Percentiles rank a stretch among this genome's conserved stretches.
phyloP scores from a whole-genome alignment of 306 rosid species.

The Cicer yamashitae region DNA sequence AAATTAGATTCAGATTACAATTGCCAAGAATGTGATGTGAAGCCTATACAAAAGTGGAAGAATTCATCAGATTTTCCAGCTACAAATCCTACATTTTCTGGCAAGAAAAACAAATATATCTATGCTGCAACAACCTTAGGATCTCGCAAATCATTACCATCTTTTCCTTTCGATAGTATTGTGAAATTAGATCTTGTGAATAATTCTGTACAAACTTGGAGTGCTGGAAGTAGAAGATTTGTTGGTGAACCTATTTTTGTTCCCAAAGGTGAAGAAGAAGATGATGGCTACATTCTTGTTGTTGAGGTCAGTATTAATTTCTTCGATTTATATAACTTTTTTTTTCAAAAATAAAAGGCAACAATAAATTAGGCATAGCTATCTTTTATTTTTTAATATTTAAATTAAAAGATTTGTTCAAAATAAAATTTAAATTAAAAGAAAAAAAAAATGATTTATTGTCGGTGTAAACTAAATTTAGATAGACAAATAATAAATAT shows the following conservation, averaged over 20 bases:
- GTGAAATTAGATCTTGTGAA: slow-evolving; percentile 59
- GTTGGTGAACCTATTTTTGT: slow-evolving; percentile 87
- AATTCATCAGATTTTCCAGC: slow-evolving; percentile 81
- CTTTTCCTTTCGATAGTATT: slow-evolving; percentile 80
- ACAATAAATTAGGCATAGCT: too few relatives aligned
- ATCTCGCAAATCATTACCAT: slow-evolving; percentile 67
- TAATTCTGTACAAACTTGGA: slow-evolving; percentile 69
- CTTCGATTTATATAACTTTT: background rate
- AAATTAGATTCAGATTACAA: slow-evolving; percentile 57
- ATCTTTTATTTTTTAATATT: too few relatives aligned
- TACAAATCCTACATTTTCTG: slow-evolving; percentile 71
- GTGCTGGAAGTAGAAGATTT: slow-evolving; percentile 68
- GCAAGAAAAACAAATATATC: slow-evolving; percentile 62
- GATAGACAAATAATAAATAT: too few relatives aligned
- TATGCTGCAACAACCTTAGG: slow-evolving; percentile 86
- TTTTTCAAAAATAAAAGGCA: too few relatives aligned
- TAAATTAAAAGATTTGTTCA: too few relatives aligned
- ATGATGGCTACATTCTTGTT: slow-evolving; percentile 86
- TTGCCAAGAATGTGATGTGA: slow-evolving; percentile 57
- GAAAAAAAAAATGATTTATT: too few relatives aligned
- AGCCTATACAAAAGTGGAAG: slow-evolving; percentile 61
- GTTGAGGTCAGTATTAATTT: slow-evolving; percentile 68
- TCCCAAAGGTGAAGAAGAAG: slow-evolving; percentile 64
- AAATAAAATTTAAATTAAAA: too few relatives aligned
- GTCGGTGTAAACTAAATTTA: too few relatives aligned